These are phyloP conservation scores for Elaeis oleifera DNA, from an alignment of 202 grass and related monocot genomes.

Conservation along the genomic window DNA sequence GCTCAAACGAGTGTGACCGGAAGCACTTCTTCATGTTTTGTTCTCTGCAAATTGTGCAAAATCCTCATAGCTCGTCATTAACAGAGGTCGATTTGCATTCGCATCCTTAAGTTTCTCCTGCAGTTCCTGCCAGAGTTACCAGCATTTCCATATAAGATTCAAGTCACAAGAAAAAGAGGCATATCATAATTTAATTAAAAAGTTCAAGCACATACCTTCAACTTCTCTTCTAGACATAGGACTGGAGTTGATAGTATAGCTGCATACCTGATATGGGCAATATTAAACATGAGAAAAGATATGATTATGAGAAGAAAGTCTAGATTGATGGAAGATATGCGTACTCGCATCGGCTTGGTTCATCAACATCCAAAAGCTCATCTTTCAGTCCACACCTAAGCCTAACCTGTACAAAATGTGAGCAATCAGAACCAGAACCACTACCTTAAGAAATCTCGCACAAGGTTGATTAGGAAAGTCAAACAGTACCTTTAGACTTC, in stretches of 20 bases:
- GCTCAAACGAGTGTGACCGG: constrained; percentile 1
- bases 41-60: constrained; percentile 14
- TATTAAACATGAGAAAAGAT: constrained; percentile 10
- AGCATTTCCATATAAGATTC: constrained; percentile 20
- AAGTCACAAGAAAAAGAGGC: not conserved
- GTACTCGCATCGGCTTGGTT: constrained; percentile 99
- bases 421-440: constrained; percentile 11
- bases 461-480: not conserved
- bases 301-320: no score
- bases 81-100: constrained; percentile 27
- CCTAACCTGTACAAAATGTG: constrained; percentile 49
- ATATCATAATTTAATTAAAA: not conserved
- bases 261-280: constrained; percentile 47
- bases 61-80: constrained; percentile 68
- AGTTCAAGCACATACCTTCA: constrained; percentile 42
- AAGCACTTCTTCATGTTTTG: not conserved
- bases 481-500: constrained; percentile 64
- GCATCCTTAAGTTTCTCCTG: constrained; percentile 48
- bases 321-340: constrained; percentile 13
- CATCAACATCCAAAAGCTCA: constrained; percentile 71
- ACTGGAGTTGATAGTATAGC: constrained; percentile 76
- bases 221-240: constrained; percentile 59
- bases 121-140: constrained; percentile 54
- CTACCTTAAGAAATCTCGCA: not conserved
- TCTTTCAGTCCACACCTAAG: constrained; percentile 85